A percentile compares a stretch with the other conserved stretches of the same genome.
These are phyloP conservation scores for Arthroderma uncinatum DNA, from an alignment of 2,329 filamentous ascomycete species.

Conservation along the genomic window DNA sequence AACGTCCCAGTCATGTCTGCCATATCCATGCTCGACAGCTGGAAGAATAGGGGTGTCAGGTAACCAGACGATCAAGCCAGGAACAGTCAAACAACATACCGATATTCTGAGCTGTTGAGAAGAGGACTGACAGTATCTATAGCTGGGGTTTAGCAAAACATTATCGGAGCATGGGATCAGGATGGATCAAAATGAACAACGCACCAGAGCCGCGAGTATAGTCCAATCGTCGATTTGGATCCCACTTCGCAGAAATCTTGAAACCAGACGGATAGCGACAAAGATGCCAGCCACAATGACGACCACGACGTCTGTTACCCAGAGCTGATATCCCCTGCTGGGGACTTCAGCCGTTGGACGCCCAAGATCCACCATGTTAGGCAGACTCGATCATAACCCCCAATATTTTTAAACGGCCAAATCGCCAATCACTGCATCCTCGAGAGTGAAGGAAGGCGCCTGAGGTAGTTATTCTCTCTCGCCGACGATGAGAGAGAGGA, in stretches of 20 bases:
- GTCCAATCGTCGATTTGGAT: slow-evolving; percentile 10
- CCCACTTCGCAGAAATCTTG: slow-evolving; percentile 10
- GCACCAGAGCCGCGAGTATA: slow-evolving; percentile 8
- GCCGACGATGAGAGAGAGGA: background rate
- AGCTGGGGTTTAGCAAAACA: background rate
- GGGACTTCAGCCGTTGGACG: background rate
- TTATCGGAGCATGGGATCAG: background rate
- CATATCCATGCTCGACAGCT: slow-evolving; percentile 11
- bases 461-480: no score
- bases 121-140: slow-evolving; percentile 7
- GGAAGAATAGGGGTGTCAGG: background rate
- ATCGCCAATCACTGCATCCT: no score
- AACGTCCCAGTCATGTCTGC: slow-evolving; percentile 7
- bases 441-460: no score
- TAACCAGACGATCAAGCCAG: background rate
- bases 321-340: slow-evolving; percentile 5
- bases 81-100: slow-evolving; percentile 5
- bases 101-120: slow-evolving; percentile 6
- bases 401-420: no score
- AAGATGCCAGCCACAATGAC: slow-evolving; percentile 9
- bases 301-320: slow-evolving; percentile 3
- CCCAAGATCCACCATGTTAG: background rate
- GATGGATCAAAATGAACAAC: background rate
- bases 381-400: background rate
- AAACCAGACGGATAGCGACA: slow-evolving; percentile 9